A percentile compares a stretch with the other conserved stretches of the same genome.
Conservation (phyloP, 768 basidiomycete species). For the Aureoboletus auriporus region DNA sequence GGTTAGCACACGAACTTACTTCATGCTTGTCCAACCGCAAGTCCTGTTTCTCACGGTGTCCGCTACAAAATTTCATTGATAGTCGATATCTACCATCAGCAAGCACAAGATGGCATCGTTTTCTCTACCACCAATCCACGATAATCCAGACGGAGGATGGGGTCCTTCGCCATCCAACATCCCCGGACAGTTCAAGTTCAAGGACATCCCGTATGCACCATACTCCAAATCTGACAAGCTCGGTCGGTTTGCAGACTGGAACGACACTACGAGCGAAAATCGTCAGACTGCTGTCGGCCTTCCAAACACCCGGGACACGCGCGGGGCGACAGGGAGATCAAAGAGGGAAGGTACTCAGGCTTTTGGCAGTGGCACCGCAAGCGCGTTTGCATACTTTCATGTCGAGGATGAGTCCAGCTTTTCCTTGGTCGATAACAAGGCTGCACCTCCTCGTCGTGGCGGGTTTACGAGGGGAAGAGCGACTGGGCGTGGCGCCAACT, state of each 20-base stretch:
- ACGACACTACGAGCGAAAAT: conserved; percentile 65
- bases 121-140: conserved; percentile 80
- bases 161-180: conserved; percentile 80
- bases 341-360: conserved; percentile 78
- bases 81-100: conserved; percentile 9
- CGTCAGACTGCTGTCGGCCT: conserved; percentile 53
- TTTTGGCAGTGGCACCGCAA: conserved; percentile 86
- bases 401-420: conserved; percentile 97
- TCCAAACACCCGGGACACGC: conserved; percentile 43
- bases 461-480: conserved; percentile 53
- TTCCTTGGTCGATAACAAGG: conserved; percentile 91
- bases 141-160: conserved; percentile 94
- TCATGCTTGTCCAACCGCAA: conserved; percentile 47
- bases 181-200: conserved; percentile 93
- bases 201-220: conserved; percentile 97
- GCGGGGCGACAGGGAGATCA: conserved; percentile 51
- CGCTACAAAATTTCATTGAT: conserved; percentile 18
- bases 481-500: conserved; percentile 30
- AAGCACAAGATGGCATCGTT: conserved; percentile 65
- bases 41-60: conserved; percentile 21
- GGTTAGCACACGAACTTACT: conserved; percentile 44
- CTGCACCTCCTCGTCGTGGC: conserved; percentile 67
- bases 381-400: conserved; percentile 95
- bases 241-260: conserved; percentile 97
- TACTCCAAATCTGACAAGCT: conserved; percentile 99